phyloP scores from a whole-genome alignment of 1,139 yeast species.

The Candida pseudoviswanathii region DNA sequence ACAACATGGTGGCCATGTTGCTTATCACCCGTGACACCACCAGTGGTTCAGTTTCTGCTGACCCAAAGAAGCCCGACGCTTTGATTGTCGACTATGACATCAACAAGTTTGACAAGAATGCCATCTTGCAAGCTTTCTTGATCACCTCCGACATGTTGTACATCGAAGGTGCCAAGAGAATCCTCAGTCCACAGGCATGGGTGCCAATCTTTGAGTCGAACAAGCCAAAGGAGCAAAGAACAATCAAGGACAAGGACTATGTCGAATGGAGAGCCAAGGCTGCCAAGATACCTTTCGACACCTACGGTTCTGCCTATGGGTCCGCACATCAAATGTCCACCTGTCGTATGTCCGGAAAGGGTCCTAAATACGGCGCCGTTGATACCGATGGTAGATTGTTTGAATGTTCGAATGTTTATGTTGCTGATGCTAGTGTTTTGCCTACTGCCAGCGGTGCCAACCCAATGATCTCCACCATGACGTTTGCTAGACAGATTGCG shows the following conservation, averaged over 20 bases:
- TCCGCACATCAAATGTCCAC: conserved; percentile 66
- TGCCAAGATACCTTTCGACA: conserved; percentile 28
- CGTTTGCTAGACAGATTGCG: conserved; percentile 42
- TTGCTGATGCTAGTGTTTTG: conserved; percentile 59
- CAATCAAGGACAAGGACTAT: conserved; percentile 47
- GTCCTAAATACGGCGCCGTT: conserved; percentile 51
- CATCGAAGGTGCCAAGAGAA: conserved; percentile 53
- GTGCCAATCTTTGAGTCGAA: conserved; percentile 41
- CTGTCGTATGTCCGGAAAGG: conserved; percentile 56
- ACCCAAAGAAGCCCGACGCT: conserved; percentile 37
- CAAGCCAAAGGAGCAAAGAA: conserved; percentile 45
- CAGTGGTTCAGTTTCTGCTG: conserved; percentile 43
- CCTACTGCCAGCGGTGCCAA: conserved; percentile 65
- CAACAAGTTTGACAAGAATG: conserved; percentile 45
- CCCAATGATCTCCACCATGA: conserved; percentile 51
- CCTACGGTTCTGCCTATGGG: conserved; percentile 42
- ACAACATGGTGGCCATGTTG: conserved; percentile 43
- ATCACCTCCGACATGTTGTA: conserved; percentile 50
- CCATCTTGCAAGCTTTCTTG: conserved; percentile 43
- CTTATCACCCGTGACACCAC: conserved; percentile 52
- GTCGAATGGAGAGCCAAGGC: conserved; percentile 44
- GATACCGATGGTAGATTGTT: conserved; percentile 51
- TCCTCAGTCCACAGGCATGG: conserved; percentile 40
- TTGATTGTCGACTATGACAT: conserved; percentile 44
- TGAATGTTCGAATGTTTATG: conserved; percentile 55